Conservation (phyloP, 1,284 basidiomycete species). For the Rhodotorula glutinis region DNA sequence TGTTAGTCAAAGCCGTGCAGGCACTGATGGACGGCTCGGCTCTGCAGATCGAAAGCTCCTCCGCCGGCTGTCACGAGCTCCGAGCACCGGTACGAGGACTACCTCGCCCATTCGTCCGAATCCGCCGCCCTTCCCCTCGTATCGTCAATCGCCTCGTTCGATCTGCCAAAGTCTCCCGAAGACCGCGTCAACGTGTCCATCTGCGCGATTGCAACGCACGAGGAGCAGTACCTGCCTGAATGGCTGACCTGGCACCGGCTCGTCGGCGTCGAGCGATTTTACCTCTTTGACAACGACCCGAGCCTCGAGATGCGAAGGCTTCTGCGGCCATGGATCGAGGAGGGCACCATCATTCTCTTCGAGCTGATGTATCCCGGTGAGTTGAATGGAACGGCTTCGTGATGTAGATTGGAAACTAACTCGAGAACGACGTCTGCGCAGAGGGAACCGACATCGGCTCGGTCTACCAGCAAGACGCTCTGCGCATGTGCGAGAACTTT, state of each 20-base stretch:
- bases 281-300: constrained; percentile 33
- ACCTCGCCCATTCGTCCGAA: constrained; percentile 14
- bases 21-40: too few species aligned
- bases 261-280: constrained; percentile 33
- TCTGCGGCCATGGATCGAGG: constrained; percentile 34
- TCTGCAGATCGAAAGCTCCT: not conserved
- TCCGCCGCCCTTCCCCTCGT: constrained; percentile 15
- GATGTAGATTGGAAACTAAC: not conserved
- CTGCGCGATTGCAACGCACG: constrained; percentile 34
- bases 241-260: constrained; percentile 35
- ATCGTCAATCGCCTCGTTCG: constrained; percentile 18
- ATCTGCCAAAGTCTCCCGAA: not conserved
- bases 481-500: constrained; percentile 29
- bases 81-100: not conserved
- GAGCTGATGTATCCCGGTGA: constrained; percentile 24
- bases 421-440: not conserved
- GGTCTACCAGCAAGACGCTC: constrained; percentile 24
- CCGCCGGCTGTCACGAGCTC: not conserved
- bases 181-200: constrained; percentile 15
- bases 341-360: constrained; percentile 27
- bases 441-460: constrained; percentile 21
- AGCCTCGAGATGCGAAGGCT: constrained; percentile 21
- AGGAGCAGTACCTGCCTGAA: constrained; percentile 29
- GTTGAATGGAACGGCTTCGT: not conserved
- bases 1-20: not conserved